These are phyloP conservation scores for Fistulinella prunicolor DNA, from an alignment of 768 basidiomycete genomes.

Conservation along the genomic window DNA sequence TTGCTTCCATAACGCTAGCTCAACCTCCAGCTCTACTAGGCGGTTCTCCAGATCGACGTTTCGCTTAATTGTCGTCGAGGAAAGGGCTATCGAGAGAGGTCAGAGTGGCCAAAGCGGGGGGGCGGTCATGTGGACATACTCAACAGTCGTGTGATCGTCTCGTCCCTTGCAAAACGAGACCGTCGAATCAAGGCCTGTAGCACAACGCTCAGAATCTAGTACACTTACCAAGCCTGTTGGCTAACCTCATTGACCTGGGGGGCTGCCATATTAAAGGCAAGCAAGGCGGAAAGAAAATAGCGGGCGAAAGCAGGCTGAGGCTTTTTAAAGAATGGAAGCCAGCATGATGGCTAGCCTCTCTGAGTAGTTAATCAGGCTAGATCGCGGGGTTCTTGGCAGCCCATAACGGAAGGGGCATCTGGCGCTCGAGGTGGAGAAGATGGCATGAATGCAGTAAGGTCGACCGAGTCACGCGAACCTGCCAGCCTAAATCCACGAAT, in stretches of 20 bases:
- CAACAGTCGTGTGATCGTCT: conserved; percentile 57
- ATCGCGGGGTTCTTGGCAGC: conserved; percentile 51
- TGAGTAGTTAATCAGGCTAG: conserved; percentile 54
- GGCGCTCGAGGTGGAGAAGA: conserved; percentile 22
- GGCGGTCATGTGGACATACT: conserved; percentile 37
- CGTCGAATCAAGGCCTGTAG: conserved; percentile 18
- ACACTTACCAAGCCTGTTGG: conserved; percentile 63
- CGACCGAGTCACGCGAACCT: conserved; percentile 28
- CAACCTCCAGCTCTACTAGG: conserved; percentile 65
- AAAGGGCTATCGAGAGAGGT: conserved; percentile 48
- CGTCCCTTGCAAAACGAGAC: conserved; percentile 50
- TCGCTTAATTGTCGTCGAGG: conserved; percentile 58
- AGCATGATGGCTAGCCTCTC: conserved; percentile 29
- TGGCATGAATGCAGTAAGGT: conserved; percentile 20
- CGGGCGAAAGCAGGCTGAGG: conserved; percentile 21
- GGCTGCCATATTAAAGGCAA: conserved; percentile 47
- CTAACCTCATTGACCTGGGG: conserved; percentile 57
- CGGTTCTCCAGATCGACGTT: conserved; percentile 63
- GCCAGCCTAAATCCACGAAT: conserved; percentile 5
- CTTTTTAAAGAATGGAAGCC: conserved; percentile 38
- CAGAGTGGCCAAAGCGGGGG: conserved; percentile 7
- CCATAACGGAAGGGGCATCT: conserved; percentile 31
- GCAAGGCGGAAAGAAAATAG: conserved; percentile 32
- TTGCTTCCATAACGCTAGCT: conserved; percentile 68
- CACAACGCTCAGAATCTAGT: conserved; percentile 7